Evolutionary conservation across 1,284 basidiomycete species (phyloP).

Genomic region (Paramarasmius palmivorus): DNA sequence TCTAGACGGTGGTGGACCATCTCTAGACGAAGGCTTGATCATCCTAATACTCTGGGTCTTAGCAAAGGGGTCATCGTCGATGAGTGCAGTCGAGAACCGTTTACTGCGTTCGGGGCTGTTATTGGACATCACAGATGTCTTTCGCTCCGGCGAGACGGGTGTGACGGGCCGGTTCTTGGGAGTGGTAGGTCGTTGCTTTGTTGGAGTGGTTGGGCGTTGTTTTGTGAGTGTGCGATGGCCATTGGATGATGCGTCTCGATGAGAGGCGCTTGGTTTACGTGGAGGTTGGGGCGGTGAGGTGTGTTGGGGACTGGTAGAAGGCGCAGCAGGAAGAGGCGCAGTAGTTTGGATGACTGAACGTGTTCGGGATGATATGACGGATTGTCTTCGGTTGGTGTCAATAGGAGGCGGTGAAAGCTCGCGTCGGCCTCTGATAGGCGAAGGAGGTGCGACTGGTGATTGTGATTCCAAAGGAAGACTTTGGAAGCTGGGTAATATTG

Average conservation of each 20-base stretch:
- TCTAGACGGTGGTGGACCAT: slow-evolving; percentile 7
- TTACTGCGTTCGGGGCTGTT: slow-evolving; percentile 11
- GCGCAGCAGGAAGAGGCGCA: not conserved
- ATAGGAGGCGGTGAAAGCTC: not conserved
- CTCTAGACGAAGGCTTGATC: slow-evolving; percentile 28
- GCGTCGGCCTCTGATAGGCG: not conserved
- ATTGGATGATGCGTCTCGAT: slow-evolving; percentile 5
- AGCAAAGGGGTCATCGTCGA: slow-evolving; percentile 63
- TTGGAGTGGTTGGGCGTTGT: slow-evolving; percentile 3
- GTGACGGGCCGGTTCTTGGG: slow-evolving; percentile 18
- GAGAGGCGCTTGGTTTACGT: not conserved
- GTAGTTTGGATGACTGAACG: not conserved
- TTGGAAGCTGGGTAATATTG: not conserved
- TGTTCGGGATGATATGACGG: not conserved
- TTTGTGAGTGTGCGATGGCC: slow-evolving; percentile 20
- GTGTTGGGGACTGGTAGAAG: slow-evolving; percentile 7
- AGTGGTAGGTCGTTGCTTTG: slow-evolving; percentile 14
- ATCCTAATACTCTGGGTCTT: slow-evolving; percentile 49
- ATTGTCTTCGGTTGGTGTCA: slow-evolving; percentile 3
- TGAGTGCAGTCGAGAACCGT: slow-evolving; percentile 24
- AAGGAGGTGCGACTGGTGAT: not conserved
- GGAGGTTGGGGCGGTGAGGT: slow-evolving; percentile 11
- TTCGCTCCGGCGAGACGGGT: slow-evolving; percentile 21
- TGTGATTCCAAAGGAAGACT: not conserved
- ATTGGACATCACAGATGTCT: slow-evolving; percentile 1